Conservation (phyloP, 768 basidiomycete genomes). For the Infundibulicybe gibba region DNA sequence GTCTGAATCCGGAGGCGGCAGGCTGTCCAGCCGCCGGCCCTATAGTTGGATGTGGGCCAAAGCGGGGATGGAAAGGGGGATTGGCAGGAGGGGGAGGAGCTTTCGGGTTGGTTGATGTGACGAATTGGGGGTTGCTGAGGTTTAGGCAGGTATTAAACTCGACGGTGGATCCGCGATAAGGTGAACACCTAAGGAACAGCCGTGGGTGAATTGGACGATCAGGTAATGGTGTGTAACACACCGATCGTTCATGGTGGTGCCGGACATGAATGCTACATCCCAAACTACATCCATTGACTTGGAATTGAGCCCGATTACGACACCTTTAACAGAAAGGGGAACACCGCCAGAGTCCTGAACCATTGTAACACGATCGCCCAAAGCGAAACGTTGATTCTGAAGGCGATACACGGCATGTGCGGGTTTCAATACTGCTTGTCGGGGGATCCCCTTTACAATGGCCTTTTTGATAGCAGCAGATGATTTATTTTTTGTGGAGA, state of each 20-base stretch:
- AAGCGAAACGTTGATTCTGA: constrained; percentile 80
- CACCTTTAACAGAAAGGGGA: constrained; percentile 87
- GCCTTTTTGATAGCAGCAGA: constrained; percentile 77
- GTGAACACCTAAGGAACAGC: constrained; percentile 64
- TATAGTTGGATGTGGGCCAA: constrained; percentile 64
- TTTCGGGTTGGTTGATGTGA: constrained; percentile 67
- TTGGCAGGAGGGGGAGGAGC: constrained; percentile 44
- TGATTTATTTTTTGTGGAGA: constrained; percentile 54
- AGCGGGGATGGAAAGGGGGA: constrained; percentile 60
- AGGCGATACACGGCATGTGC: constrained; percentile 85
- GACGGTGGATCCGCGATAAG: constrained; percentile 88
- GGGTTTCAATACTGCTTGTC: constrained; percentile 92
- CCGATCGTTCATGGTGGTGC: constrained; percentile 82
- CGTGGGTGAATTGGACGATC: constrained; percentile 2
- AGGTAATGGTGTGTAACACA: constrained; percentile 22
- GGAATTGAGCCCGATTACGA: constrained; percentile 84
- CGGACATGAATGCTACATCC: constrained; percentile 95
- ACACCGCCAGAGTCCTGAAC: constrained; percentile 94
- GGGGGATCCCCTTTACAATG: constrained; percentile 90
- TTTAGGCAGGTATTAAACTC: constrained; percentile 89
- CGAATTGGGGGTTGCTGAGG: constrained; percentile 80
- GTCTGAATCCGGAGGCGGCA: constrained; percentile 63
- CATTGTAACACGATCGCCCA: constrained; percentile 96
- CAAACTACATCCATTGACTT: constrained; percentile 94
- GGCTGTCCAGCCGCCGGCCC: constrained; percentile 50